Conservation (phyloP, 2,329 filamentous ascomycete species). For the Aspergillus pseudotamarii region DNA sequence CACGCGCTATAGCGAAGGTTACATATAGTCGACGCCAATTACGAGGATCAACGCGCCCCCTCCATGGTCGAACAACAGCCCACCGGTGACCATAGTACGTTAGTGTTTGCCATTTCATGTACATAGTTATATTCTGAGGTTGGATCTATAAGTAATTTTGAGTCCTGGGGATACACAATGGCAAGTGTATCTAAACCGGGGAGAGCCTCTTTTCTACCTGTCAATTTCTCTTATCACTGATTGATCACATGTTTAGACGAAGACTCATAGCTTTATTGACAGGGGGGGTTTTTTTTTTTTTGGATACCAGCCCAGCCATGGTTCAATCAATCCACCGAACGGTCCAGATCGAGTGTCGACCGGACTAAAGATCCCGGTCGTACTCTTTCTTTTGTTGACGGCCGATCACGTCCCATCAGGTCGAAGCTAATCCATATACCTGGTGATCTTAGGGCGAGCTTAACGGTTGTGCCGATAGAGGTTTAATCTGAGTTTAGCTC, state of each 20-base stretch:
- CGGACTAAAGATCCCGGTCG: background rate
- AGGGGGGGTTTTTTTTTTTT: too few species aligned
- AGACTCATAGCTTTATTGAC: background rate
- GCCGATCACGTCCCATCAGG: background rate
- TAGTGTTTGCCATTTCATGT: background rate
- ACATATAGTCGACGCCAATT: slow-evolving; percentile 4
- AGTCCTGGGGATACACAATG: background rate
- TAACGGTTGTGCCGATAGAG: background rate
- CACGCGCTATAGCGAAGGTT: background rate
- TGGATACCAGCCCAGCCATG: background rate
- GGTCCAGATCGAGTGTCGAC: background rate
- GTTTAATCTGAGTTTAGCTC: background rate
- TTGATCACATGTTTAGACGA: background rate
- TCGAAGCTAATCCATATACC: background rate
- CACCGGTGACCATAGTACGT: background rate
- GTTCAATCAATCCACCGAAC: background rate
- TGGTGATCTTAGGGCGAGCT: background rate
- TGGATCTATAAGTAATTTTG: background rate
- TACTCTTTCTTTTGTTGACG: background rate
- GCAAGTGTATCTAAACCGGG: background rate
- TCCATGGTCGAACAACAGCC: background rate
- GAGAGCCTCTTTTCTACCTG: background rate
- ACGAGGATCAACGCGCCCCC: background rate
- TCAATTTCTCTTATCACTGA: background rate
- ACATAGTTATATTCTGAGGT: background rate